These are phyloP conservation scores for Saturnispora besseyi DNA, from an alignment of 805 yeast species.

Conservation along the genomic window DNA sequence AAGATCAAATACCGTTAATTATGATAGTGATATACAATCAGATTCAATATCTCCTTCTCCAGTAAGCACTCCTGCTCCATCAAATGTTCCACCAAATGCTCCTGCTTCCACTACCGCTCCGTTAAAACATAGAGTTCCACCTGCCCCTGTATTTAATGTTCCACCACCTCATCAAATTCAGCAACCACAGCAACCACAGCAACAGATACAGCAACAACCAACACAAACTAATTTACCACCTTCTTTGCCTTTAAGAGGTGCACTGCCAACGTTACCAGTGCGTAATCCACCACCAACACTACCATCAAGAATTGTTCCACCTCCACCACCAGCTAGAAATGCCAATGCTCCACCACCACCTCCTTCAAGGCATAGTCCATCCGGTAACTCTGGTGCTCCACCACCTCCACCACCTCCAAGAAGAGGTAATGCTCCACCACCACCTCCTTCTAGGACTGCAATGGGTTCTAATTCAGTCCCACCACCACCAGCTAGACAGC, in stretches of 20 bases:
- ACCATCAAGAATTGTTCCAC: slow-evolving; percentile 19
- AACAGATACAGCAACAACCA: neutral
- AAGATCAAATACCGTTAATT: slow-evolving; percentile 8
- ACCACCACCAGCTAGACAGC: slow-evolving; percentile 13
- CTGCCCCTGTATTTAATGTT: slow-evolving; percentile 10
- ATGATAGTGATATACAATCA: neutral
- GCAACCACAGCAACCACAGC: slow-evolving; percentile 6
- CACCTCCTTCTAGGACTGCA: slow-evolving; percentile 16
- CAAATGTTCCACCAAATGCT: slow-evolving; percentile 16
- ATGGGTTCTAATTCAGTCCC: slow-evolving; percentile 8
- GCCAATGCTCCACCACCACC: slow-evolving; percentile 39
- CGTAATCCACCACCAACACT: slow-evolving; percentile 17
- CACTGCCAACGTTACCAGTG: slow-evolving; percentile 8
- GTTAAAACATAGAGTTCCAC: slow-evolving; percentile 13
- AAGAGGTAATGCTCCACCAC: slow-evolving; percentile 12
- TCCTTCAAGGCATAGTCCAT: slow-evolving; percentile 28
- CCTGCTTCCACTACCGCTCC: slow-evolving; percentile 11
- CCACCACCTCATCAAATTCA: slow-evolving; percentile 12
- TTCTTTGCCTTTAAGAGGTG: neutral
- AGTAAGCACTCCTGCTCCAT: slow-evolving; percentile 30
- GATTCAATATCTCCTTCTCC: neutral
- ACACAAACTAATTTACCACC: neutral
- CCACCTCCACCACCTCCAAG: slow-evolving; percentile 21
- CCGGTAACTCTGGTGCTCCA: slow-evolving; percentile 12
- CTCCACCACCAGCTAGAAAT: slow-evolving; percentile 26